Evolutionary conservation across 805 yeast species (phyloP), one percentile per base, ranked within the genome.

Genomic region (Ogataea wickerhamii): DNA sequence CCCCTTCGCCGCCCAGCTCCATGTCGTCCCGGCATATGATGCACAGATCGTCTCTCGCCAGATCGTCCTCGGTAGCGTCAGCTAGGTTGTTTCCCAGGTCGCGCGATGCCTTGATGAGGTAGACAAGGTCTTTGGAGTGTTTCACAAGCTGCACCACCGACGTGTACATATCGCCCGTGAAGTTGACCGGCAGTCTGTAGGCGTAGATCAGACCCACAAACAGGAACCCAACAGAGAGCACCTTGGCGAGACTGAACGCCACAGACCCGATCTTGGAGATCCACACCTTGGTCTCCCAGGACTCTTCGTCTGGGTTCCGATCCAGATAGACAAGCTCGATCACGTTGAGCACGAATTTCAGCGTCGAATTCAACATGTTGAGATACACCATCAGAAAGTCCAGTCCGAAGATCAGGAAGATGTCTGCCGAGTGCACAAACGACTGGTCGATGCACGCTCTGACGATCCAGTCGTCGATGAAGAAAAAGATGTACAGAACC

Each of bases 1-100:
- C 42, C n/a, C n/a, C n/a, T 2, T 53, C 40, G 2, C 56, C 71
- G 2, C 58, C 66, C 1, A 78, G 55, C 5, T 68, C 59, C 91
- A 91, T 82, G 44, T 87, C 95, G 49, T 93, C 98, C 51, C 95
- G 78, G 63, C 98, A 91, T 28, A 91, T 83, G 44, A 87, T 87
- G 63, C 98, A 84, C 18, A 85, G 56, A 56, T 81, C 82, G 45
- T 76, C 80, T 14, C 78, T 70, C 5, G 64, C 73, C 40, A 85
- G 66, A 31, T 85, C 89, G 20, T 65, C 74, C 10, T 60, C 67
- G 1, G 80, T 66, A 3, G 96, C 95, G 43, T 77, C 73, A 6
- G 66, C 64, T 36, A 93, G 67, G 45, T 73, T 76, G 19, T 70
- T 66, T 45, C 84, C 87, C 52, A 93, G 64, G 49, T 79, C 76